phyloP scores from a whole-genome alignment of 164 flowering plant genomes.

The Stephania japonica region DNA sequence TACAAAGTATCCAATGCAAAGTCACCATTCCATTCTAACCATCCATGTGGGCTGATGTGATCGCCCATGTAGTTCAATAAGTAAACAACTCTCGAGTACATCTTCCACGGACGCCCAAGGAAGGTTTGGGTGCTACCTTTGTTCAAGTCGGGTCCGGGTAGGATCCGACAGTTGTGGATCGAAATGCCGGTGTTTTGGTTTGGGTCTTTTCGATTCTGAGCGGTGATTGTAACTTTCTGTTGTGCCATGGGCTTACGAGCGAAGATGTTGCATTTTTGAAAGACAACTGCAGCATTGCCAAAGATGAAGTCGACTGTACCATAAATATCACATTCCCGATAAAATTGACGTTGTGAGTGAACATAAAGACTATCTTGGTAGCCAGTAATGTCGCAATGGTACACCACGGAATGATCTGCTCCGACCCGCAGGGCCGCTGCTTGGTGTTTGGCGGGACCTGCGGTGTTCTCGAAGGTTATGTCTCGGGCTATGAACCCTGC shows the following conservation, averaged over 20 bases:
- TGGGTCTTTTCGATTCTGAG: conserved; percentile 50
- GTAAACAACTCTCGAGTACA: conserved; percentile 18
- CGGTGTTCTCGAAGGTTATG: conserved; percentile 55
- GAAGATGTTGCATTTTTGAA: conserved; percentile 51
- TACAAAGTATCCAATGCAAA: conserved; percentile 23
- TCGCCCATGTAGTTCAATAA: conserved; percentile 18
- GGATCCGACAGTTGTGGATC: conserved; percentile 41
- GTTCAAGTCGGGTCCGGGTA: conserved; percentile 37
- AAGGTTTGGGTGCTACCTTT: conserved; percentile 5
- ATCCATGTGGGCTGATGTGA: conserved; percentile 19
- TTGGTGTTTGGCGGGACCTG: conserved; percentile 54
- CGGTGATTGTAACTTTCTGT: conserved; percentile 42
- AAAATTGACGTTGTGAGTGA: conserved; percentile 53
- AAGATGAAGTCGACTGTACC: conserved; percentile 69
- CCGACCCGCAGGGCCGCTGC: conserved; percentile 63
- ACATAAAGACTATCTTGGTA: conserved; percentile 69
- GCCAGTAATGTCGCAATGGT: conserved; percentile 46
- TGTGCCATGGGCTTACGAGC: conserved; percentile 39
- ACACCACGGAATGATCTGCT: conserved; percentile 50
- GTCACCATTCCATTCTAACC: conserved; percentile 21
- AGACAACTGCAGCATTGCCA: conserved; percentile 60
- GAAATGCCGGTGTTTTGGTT: conserved; percentile 61
- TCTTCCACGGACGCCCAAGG: conserved; percentile 29
- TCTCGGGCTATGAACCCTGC: conserved; percentile 56
- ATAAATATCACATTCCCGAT: conserved; percentile 48